Evolutionary conservation across 371 early-diverging fungal species (phyloP).

Genomic region (Umbelopsis sp.): DNA sequence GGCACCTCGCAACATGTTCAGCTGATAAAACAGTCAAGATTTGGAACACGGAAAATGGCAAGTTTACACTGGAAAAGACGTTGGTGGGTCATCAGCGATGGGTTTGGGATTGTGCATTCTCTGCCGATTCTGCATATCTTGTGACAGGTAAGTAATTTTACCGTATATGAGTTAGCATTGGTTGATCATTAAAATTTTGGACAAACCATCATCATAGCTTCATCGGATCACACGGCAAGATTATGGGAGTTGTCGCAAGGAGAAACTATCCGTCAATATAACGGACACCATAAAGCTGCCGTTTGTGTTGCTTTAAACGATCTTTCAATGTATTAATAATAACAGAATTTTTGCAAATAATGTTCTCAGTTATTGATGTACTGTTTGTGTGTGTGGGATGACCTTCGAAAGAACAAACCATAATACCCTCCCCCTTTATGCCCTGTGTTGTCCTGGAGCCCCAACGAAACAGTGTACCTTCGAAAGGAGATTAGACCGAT

Average conservation of each 20-base stretch:
- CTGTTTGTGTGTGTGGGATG: neutral
- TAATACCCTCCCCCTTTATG: neutral
- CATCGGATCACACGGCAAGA: slow-evolving; percentile 87
- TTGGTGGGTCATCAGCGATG: slow-evolving; percentile 86
- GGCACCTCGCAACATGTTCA: slow-evolving; percentile 84
- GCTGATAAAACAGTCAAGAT: slow-evolving; percentile 84
- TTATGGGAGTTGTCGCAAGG: slow-evolving; percentile 86
- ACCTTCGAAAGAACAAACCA: neutral
- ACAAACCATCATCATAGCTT: slow-evolving; percentile 46
- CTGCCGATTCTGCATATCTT: slow-evolving; percentile 90
- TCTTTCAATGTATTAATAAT: slow-evolving; percentile 43
- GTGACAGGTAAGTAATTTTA: slow-evolving; percentile 67
- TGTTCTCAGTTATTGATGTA: neutral
- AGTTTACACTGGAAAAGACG: slow-evolving; percentile 74
- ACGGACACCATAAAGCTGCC: slow-evolving; percentile 90
- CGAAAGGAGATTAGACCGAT: neutral
- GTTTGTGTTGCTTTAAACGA: slow-evolving; percentile 93
- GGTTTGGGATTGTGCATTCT: slow-evolving; percentile 96
- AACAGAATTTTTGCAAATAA: neutral
- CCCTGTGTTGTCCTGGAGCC: neutral
- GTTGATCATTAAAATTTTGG: neutral
- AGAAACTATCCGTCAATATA: slow-evolving; percentile 88
- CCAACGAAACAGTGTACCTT: neutral
- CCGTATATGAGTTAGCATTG: neutral
- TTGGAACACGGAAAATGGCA: slow-evolving; percentile 65